Evolutionary conservation across 495 filamentous ascomycete genomes (phyloP), one percentile per base, ranked within the genome.

Genomic region (Xylaria sp.): DNA sequence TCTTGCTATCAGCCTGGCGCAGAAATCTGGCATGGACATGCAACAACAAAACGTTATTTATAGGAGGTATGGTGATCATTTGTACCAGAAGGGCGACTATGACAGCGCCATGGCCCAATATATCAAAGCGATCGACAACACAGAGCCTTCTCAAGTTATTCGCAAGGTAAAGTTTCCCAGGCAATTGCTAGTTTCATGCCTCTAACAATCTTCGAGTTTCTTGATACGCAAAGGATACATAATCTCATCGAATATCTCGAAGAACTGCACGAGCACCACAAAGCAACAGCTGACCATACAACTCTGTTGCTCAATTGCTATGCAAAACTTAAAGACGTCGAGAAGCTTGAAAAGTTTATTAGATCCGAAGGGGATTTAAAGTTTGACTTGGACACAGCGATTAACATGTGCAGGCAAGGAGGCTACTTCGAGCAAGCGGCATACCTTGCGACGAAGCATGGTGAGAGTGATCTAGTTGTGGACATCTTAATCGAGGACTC

Each of bases 61-160:
- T 73, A 90, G 97, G 67, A 95, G 90, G 80, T 98, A 97, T 80
- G 96, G 96, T 12, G 97, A 99, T 77, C 95, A 93, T 71, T 82
- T 98, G n/a, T 97, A 99, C 75, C 93, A 96, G 76, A 96, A 94
- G 75, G 92, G 91, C 3, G 94, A 97, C 76, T 98, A 94, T 77
- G 95, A 99, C 77, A 94, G 92, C 24, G 97, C 96, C 14, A 99
- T 99, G 97, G 93, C 97, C 78, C 96, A 97, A 79, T 99, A 98
- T 78, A 89, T 99, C 72, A 92, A 93, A 76, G 95, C 97, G 0
- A 97, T 99, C 71, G 95, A 97, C 72, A 96, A 93, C 69, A 97
- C 94, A 0, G 94, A 97, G 73, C 94, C 94, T 15, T 97, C 94
- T 5, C 94, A 97, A 77, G 93, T 97, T 29, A 97, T 97, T 81